A percentile compares a stretch with the other conserved stretches of the same genome.
Evolutionary conservation across 306 rosid genomes (phyloP).

Genomic region (Quillaja saponaria): DNA sequence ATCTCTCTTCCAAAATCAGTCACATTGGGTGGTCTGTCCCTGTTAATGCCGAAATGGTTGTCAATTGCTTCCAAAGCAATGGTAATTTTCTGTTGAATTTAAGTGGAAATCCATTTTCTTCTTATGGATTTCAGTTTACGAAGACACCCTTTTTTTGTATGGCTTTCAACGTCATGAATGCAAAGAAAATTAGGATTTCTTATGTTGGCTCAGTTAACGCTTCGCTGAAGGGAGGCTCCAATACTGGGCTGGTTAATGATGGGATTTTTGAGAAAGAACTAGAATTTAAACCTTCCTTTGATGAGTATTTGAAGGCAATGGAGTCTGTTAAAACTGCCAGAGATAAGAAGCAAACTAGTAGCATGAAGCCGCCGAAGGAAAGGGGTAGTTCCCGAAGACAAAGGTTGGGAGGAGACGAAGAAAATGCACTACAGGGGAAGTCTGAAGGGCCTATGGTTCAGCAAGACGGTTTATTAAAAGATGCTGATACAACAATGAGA

Average conservation of each 20-base stretch:
- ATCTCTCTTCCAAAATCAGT: too few species aligned
- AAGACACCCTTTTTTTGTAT: constrained; percentile 38
- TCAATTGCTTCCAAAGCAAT: constrained; percentile 39
- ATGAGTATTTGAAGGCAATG: constrained; percentile 80
- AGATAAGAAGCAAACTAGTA: constrained; percentile 29
- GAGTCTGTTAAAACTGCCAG: constrained; percentile 53
- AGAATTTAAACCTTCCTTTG: constrained; percentile 77
- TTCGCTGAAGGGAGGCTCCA: constrained; percentile 43
- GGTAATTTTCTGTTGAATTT: constrained; percentile 31
- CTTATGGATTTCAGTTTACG: constrained; percentile 34
- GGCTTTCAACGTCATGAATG: constrained; percentile 30
- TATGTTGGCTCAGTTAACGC: constrained; percentile 36
- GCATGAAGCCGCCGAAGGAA: constrained; percentile 25
- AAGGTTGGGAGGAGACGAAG: constrained; percentile 33
- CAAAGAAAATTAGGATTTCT: constrained; percentile 21
- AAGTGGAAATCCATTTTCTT: constrained; percentile 32
- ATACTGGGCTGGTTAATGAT: constrained; percentile 35
- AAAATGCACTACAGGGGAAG: constrained; percentile 17
- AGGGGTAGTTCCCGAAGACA: constrained; percentile 28
- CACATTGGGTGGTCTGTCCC: too few species aligned
- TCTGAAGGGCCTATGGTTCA: constrained; percentile 19
- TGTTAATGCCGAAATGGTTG: constrained; percentile 40
- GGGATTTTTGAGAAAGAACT: constrained; percentile 45
- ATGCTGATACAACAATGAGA: constrained; percentile 5
- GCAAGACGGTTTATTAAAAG: constrained; percentile 20